Conservation (phyloP, 371 early-diverging fungal species). For the Mucor racemosus region DNA sequence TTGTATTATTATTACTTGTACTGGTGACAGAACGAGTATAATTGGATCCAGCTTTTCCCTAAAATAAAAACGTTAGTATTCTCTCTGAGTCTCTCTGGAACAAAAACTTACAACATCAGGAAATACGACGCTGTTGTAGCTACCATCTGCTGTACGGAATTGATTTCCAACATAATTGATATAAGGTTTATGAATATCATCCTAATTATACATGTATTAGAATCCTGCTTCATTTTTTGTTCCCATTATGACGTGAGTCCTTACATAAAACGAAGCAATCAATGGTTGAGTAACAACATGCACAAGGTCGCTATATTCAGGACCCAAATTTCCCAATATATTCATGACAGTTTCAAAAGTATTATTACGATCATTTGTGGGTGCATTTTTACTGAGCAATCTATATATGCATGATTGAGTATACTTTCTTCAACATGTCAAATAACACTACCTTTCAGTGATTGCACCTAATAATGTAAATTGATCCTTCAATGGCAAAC, state of each 20-base stretch:
- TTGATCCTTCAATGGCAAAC: conserved; percentile 37
- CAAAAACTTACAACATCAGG: conserved; percentile 42
- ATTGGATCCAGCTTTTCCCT: conserved; percentile 50
- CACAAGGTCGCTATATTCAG: conserved; percentile 39
- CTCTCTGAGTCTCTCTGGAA: too few species aligned
- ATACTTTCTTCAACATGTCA: neutral
- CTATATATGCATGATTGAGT: conserved; percentile 12
- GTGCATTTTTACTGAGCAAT: conserved; percentile 39
- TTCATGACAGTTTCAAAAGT: conserved; percentile 51
- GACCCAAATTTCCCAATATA: conserved; percentile 41
- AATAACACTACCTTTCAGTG: conserved; percentile 39
- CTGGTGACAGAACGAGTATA: conserved; percentile 48
- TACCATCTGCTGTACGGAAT: conserved; percentile 59
- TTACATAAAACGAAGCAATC: conserved; percentile 37
- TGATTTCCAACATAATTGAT: conserved; percentile 43
- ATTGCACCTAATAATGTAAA: conserved; percentile 28
- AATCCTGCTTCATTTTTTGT: neutral
- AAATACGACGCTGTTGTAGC: conserved; percentile 44
- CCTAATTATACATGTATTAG: conserved; percentile 19
- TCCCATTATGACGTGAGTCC: neutral
- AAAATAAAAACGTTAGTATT: too few species aligned
- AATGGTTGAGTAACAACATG: conserved; percentile 36
- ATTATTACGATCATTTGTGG: conserved; percentile 48
- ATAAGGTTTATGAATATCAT: conserved; percentile 50
- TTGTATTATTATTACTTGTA: conserved; percentile 20